Base-by-base conservation (phyloP, 768 basidiomycete species). In the Goffeauzyma gilvescens region DNA sequence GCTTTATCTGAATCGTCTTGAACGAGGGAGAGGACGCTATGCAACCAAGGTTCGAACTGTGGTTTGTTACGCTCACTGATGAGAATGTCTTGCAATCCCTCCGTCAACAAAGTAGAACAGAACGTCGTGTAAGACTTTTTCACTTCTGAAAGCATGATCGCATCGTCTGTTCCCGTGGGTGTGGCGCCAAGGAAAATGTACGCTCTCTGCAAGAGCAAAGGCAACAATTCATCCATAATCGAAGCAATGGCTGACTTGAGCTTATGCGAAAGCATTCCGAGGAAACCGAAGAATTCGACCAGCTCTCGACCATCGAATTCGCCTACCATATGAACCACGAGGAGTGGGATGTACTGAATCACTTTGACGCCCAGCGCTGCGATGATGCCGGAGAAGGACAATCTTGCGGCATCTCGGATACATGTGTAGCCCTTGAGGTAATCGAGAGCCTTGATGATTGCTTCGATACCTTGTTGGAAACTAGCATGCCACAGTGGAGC, bases 241-340 rank as follows among this genome's bases (percentile, higher is more conserved):
- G 75, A 72, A 53, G 81, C 80, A 65, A 95, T 75, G 55, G 86
- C 79, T 51, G 72, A 73, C 85, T 85, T 82, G 42, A 96, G 73
- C 58, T 82, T 82, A 61, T 90, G 85, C 40, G 89, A 78, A 41
- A 95, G 68, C 7, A 93, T 68, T 6, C 80, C 80, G 42, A 98
- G 80, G 68, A 98, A 96, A 55, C 79, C 81, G 72, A 96, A 79
- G 55, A 96, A 90, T 58, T 98, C 93, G 22, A 81, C 78, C 44
- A 98, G 68, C 62, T 98, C 93, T 6, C 79, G 74, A 1, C 86
- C 79, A 51, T 93, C 85, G 55, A 89, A 87, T 53, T 90, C 82
- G 2, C 77, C 73, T 38, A 96, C 74, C n/a, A 96, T 74, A 59
- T 82, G 79, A 33, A 73, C 71, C 76, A 95, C 95, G 34, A 98